Conservation (phyloP, 2,329 filamentous ascomycete species). For the Penicillium sp. region DNA sequence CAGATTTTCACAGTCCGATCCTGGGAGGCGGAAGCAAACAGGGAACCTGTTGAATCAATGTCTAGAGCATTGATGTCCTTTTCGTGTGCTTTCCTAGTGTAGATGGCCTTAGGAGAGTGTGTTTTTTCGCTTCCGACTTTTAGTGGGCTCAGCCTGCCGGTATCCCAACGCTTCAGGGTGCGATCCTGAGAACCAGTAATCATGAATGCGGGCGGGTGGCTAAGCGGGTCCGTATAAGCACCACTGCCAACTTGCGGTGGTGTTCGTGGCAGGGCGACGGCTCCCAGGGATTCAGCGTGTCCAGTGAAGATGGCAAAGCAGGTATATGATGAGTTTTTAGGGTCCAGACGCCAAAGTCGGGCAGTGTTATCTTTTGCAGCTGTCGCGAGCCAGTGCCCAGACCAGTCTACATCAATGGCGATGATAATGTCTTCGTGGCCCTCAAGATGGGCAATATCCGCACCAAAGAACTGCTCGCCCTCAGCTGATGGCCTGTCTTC, state of each 20-base stretch:
- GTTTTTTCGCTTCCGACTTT: slow-evolving; percentile 27
- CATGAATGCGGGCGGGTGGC: slow-evolving; percentile 77
- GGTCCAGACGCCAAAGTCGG: slow-evolving; percentile 83
- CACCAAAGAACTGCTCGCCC: slow-evolving; percentile 70
- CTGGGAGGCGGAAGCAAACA: slow-evolving; percentile 95
- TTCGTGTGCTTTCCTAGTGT: slow-evolving; percentile 93
- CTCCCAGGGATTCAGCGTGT: slow-evolving; percentile 90
- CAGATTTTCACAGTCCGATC: slow-evolving; percentile 97
- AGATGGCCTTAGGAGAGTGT: slow-evolving; percentile 59
- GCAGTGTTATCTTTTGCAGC: slow-evolving; percentile 97
- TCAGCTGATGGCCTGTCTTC: slow-evolving; percentile 33
- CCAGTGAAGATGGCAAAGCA: slow-evolving; percentile 83
- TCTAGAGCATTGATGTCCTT: slow-evolving; percentile 98
- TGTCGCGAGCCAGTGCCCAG: slow-evolving; percentile 92
- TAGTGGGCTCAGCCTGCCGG: slow-evolving; percentile 61
- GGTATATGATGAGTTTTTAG: slow-evolving; percentile 69
- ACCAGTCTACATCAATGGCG: slow-evolving; percentile 92
- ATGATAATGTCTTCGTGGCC: slow-evolving; percentile 97
- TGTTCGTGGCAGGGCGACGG: slow-evolving; percentile 76
- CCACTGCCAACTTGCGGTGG: slow-evolving; percentile 67
- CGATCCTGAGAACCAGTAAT: slow-evolving; percentile 93
- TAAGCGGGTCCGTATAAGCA: slow-evolving; percentile 70
- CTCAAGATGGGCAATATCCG: slow-evolving; percentile 80
- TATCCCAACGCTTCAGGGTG: slow-evolving; percentile 92
- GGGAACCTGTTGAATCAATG: slow-evolving; percentile 67